phyloP scores from a whole-genome alignment of 2,329 filamentous ascomycete genomes.

The Phyllosticta capitalensis region DNA sequence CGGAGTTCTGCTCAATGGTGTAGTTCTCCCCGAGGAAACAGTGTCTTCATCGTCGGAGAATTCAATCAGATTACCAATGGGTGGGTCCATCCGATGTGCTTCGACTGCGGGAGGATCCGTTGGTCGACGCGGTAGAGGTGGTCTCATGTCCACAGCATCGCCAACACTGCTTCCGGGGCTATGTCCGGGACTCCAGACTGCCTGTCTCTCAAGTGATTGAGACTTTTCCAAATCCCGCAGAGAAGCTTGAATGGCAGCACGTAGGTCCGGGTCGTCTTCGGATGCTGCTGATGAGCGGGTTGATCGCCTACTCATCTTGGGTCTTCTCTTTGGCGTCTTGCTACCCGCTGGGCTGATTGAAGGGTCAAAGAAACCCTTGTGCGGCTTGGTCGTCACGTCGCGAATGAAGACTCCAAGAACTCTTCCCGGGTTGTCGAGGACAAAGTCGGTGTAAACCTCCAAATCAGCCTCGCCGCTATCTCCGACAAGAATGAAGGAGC shows the following conservation, averaged over 20 bases:
- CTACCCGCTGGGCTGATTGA: constrained; percentile 33
- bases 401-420: constrained; percentile 87
- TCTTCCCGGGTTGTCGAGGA: constrained; percentile 68
- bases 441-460: constrained; percentile 95
- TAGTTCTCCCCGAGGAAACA: background rate
- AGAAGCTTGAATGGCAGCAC: constrained; percentile 39
- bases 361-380: constrained; percentile 68
- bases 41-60: constrained; percentile 34
- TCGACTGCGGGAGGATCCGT: constrained; percentile 18
- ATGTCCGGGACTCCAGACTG: constrained; percentile 22
- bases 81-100: constrained; percentile 15
- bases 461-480: constrained; percentile 96
- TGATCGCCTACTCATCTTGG: constrained; percentile 11
- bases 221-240: constrained; percentile 35
- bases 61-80: constrained; percentile 37
- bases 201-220: constrained; percentile 13
- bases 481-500: constrained; percentile 83
- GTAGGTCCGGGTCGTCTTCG: constrained; percentile 38
- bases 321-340: constrained; percentile 16
- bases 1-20: constrained; percentile 16
- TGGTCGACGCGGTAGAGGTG: constrained; percentile 27
- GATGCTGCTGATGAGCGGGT: constrained; percentile 13
- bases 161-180: constrained; percentile 25
- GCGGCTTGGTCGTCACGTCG: constrained; percentile 77
- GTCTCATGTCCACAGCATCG: constrained; percentile 25